These are phyloP conservation scores for Excoecaria cochinchinensis DNA, from an alignment of 345 rosid species.

Conservation along the genomic window DNA sequence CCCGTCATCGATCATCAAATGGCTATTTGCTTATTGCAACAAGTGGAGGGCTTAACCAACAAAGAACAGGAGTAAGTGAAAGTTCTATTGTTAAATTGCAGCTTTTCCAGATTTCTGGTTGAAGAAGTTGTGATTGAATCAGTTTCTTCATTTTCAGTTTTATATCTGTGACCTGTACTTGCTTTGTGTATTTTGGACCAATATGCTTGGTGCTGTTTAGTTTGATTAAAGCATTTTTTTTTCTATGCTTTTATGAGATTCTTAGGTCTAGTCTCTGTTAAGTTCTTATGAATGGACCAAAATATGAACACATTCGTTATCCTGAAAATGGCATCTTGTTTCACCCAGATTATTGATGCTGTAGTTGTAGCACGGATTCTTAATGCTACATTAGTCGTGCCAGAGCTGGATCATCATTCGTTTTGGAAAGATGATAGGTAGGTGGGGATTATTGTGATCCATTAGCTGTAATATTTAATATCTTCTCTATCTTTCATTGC, in stretches of 20 bases:
- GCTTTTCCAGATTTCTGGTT: neutral
- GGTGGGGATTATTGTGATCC: constrained; percentile 14
- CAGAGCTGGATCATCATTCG: constrained; percentile 94
- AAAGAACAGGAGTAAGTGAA: constrained; percentile 95
- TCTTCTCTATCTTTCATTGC: neutral
- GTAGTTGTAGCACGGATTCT: constrained; percentile 93
- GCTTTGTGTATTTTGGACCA: constrained; percentile 1
- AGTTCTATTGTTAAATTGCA: constrained; percentile 2
- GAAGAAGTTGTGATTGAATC: constrained; percentile 13
- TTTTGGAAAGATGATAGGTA: constrained; percentile 98
- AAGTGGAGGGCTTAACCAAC: constrained; percentile 98
- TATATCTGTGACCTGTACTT: neutral
- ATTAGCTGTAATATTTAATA: neutral
- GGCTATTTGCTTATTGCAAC: constrained; percentile 97
- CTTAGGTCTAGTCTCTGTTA: neutral
- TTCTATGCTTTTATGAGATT: neutral
- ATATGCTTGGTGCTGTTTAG: constrained; percentile 4
- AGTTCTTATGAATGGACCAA: neutral
- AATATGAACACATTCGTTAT: constrained; percentile 1
- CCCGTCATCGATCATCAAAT: constrained; percentile 57
- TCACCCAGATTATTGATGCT: constrained; percentile 87
- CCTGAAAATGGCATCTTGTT: constrained; percentile 17
- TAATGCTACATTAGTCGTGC: constrained; percentile 91
- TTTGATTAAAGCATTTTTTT: neutral
- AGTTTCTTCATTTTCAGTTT: neutral